These are phyloP conservation scores for Manihot esculenta DNA, from an alignment of 441 rosid genomes.

Conservation along the genomic window DNA sequence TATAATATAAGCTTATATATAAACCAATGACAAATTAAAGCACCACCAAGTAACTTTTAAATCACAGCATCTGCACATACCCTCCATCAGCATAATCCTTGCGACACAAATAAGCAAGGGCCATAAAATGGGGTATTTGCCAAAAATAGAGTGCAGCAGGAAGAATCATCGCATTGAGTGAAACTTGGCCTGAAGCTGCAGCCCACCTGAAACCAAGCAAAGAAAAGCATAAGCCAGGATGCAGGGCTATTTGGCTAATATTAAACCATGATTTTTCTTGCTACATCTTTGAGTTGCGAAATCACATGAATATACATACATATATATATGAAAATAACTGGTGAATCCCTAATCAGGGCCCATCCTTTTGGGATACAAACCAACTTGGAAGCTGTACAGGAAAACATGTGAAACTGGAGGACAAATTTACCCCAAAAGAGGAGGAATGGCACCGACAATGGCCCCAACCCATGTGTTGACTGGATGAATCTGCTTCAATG, in stretches of 20 bases:
- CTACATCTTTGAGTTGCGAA: not conserved
- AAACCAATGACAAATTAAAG: slow-evolving; percentile 10
- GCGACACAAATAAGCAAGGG: slow-evolving; percentile 85
- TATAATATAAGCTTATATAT: no score
- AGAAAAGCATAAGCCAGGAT: slow-evolving; percentile 19
- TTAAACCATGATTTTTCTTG: not conserved
- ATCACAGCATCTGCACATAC: slow-evolving; percentile 42
- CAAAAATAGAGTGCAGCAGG: slow-evolving; percentile 96
- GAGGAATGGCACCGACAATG: slow-evolving; percentile 93
- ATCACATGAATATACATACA: not conserved
- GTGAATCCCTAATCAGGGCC: not conserved
- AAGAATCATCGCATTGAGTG: slow-evolving; percentile 70
- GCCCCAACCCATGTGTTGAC: slow-evolving; percentile 99
- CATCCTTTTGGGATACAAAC: not conserved
- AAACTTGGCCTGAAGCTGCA: slow-evolving; percentile 78
- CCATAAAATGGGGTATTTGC: slow-evolving; percentile 99
- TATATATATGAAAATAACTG: not conserved
- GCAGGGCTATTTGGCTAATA: not conserved
- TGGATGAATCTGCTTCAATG: slow-evolving; percentile 97
- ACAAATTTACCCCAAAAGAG: slow-evolving; percentile 67
- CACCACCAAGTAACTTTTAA: not conserved
- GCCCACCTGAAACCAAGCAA: slow-evolving; percentile 65
- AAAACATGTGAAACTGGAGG: slow-evolving; percentile 1
- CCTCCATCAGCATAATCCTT: slow-evolving; percentile 96
- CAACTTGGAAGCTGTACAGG: not conserved